Evolutionary conservation across 202 grass and related monocot species (phyloP).

Genomic region (Schoenoplectus triqueter): DNA sequence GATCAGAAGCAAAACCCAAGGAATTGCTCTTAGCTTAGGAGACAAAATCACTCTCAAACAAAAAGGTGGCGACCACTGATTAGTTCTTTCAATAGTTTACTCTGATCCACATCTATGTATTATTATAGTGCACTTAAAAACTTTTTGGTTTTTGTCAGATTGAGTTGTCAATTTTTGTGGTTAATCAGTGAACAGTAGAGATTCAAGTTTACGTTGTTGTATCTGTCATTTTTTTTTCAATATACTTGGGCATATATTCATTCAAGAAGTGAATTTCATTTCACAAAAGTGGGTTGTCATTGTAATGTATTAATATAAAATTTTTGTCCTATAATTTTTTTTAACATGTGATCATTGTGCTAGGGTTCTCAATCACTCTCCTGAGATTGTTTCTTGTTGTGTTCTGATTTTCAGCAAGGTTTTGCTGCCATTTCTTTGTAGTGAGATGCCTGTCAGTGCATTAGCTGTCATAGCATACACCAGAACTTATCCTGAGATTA

Average conservation of each 20-base stretch:
- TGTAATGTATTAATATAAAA: conserved; percentile 35
- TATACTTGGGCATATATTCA: conserved; percentile 36
- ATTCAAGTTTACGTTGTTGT: conserved; percentile 12
- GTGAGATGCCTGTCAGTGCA: not conserved
- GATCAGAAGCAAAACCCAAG: conserved; percentile 85
- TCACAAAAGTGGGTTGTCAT: conserved; percentile 13
- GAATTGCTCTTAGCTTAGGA: conserved; percentile 92
- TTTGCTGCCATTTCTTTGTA: not conserved
- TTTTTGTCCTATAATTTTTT: conserved; percentile 18
- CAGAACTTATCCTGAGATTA: not conserved
- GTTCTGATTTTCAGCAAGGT: not conserved
- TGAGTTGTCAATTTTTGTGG: conserved; percentile 38
- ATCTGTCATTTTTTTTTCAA: conserved; percentile 13
- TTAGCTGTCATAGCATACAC: not conserved
- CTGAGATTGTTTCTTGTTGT: not conserved
- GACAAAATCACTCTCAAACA: conserved; percentile 97
- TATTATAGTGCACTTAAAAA: conserved; percentile 34
- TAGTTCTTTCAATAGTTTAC: conserved; percentile 31
- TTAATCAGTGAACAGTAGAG: conserved; percentile 23
- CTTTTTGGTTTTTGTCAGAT: conserved; percentile 23
- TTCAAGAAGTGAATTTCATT: conserved; percentile 37
- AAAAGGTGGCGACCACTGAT: conserved; percentile 58
- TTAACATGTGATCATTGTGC: conserved; percentile 27
- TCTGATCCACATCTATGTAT: conserved; percentile 29
- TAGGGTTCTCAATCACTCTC: not conserved